Base-by-base conservation (phyloP, 257 asterid species). In the Schizonepeta tenuifolia region DNA sequence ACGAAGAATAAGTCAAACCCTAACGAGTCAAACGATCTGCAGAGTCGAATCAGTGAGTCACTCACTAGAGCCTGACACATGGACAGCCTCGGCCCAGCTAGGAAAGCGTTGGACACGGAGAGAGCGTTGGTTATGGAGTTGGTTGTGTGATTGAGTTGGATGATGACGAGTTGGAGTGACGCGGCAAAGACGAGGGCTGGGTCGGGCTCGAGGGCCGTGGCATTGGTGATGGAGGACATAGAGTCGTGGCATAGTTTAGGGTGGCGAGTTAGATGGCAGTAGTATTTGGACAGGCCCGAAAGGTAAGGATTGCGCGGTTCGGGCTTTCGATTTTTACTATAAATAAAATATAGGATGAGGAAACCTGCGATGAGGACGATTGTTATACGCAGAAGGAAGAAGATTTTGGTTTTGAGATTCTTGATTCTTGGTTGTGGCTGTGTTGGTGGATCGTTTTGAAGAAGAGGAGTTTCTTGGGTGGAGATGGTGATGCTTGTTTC, bases 11-110 rank as follows among this genome's bases (percentile, higher is more conserved):
- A 69, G 74, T 69, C 70, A 12, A 12, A 31, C 1, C 12, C 44
- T 11, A 75, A 1, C 28, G 13, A 7, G 43, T n/a, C 12, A 4
- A 71, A 5, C 53, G 77, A 70, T 21, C 38, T 28, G 70, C 64
- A 73, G 74, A 84, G 77, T 0, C 67, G 78, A 55, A 64, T 69
- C 70, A 59, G 6, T 11, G 91, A 78, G 74, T 79, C 72, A 7
- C 20, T 21, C 35, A 78, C 50, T 66, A 31, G 20, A 8, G 5
- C 5, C 10, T 49, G 57, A 24, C 87, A 82, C 24, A 58, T 15
- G 61, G 47, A 72, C 31, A 71, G 6, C 12, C 66, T 22, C 24
- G 76, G 72, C 58, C 18, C 54, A 36, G 20, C 5, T 38, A 9
- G 21, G 2, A 62, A 1, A 20, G 28, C 3, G 26, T 4, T 33